phyloP scores from a whole-genome alignment of 768 basidiomycete genomes.

The Leccinellum albellum region DNA sequence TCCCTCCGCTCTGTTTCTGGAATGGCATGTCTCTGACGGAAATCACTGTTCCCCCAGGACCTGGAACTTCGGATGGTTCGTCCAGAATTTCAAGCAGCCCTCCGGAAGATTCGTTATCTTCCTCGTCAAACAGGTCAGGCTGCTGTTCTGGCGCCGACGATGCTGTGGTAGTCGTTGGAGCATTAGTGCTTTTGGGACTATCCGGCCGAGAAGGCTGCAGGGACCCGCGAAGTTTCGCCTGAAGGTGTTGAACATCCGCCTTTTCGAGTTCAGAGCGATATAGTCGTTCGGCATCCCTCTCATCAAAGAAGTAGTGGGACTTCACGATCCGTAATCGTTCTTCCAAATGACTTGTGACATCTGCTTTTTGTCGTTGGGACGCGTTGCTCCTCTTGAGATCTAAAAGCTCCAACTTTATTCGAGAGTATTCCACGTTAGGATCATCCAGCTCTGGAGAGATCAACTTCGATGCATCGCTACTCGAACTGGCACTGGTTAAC shows the following conservation, averaged over 20 bases:
- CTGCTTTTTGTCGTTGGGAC: constrained; percentile 23
- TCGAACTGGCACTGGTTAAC: constrained; percentile 3
- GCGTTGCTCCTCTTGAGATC: constrained; percentile 38
- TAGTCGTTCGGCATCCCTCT: constrained; percentile 56
- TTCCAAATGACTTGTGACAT: constrained; percentile 38
- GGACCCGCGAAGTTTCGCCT: constrained; percentile 38
- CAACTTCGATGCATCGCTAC: constrained; percentile 24
- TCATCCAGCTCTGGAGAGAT: constrained; percentile 44
- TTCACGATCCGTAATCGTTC: constrained; percentile 45
- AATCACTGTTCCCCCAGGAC: constrained; percentile 50
- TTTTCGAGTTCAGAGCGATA: constrained; percentile 55
- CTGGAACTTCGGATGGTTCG: constrained; percentile 53
- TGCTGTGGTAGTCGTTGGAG: background rate
- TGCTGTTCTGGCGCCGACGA: background rate
- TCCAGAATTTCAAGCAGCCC: constrained; percentile 78
- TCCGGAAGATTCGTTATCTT: constrained; percentile 45
- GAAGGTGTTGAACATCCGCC: constrained; percentile 41
- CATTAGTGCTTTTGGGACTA: background rate
- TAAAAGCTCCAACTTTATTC: constrained; percentile 55
- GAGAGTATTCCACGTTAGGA: constrained; percentile 60
- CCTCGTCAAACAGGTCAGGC: constrained; percentile 52
- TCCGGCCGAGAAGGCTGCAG: background rate
- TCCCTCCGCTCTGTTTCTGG: constrained; percentile 81
- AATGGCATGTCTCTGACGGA: constrained; percentile 67
- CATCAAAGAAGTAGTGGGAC: constrained; percentile 68